Evolutionary conservation across 495 filamentous ascomycete species (phyloP).

Genomic region (Neurospora tetrasperma): DNA sequence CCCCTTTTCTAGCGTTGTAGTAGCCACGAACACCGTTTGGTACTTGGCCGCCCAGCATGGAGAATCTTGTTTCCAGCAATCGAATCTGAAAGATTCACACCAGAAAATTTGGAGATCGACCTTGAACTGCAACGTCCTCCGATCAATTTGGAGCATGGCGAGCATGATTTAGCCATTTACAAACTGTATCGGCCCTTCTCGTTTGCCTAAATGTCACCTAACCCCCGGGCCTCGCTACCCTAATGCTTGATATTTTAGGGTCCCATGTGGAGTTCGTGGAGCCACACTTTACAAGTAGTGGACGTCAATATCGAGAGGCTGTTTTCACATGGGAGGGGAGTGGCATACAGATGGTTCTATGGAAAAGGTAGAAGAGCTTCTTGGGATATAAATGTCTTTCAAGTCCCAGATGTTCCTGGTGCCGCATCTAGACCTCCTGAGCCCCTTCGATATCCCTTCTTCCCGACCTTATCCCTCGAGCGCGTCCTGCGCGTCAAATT

Average conservation of each 20-base stretch:
- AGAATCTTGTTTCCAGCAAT: conserved; percentile 11
- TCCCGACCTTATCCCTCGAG: neutral
- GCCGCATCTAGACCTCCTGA: neutral
- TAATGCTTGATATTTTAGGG: neutral
- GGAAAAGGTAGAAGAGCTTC: neutral
- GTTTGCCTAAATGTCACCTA: neutral
- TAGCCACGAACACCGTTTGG: neutral
- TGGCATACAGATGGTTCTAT: neutral
- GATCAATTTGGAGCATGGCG: neutral
- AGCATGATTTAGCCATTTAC: neutral
- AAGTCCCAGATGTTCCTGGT: neutral
- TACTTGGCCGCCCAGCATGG: neutral
- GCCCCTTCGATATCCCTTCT: neutral
- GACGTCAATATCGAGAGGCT: neutral
- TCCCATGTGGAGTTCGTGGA: neutral
- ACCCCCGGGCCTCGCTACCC: neutral
- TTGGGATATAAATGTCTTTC: neutral
- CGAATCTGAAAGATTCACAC: neutral
- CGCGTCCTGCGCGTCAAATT: neutral
- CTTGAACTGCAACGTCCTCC: neutral
- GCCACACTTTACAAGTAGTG: neutral
- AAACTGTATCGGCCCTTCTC: neutral
- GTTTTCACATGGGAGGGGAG: neutral
- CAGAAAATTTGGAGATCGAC: neutral
- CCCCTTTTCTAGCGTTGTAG: neutral